Evolutionary conservation across 106 monocot species (phyloP).

Genomic region (Xerophyta viscosa): DNA sequence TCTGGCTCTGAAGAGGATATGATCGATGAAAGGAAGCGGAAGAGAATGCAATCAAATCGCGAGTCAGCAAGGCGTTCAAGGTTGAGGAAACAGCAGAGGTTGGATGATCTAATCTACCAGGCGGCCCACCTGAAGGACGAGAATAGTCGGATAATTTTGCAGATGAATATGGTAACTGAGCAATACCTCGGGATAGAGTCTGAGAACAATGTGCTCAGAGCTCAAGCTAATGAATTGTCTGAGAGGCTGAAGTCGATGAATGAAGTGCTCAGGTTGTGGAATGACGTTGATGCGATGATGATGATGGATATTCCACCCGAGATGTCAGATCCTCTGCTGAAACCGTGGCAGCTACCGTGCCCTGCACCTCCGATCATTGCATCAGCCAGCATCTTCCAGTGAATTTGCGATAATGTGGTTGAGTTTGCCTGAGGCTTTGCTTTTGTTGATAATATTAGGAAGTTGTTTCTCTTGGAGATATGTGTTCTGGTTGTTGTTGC

Average conservation of each 20-base stretch:
- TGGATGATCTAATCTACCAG: constrained; percentile 17
- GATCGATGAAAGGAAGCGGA: constrained; percentile 21
- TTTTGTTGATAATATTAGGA: too few relatives aligned
- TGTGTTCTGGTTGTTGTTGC: too few relatives aligned
- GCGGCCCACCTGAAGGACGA: constrained; percentile 8
- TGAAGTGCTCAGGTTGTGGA: background rate
- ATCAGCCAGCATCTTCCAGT: background rate
- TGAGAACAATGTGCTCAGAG: constrained; percentile 22
- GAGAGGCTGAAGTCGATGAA: constrained; percentile 14
- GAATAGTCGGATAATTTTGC: constrained; percentile 3
- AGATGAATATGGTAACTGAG: constrained; percentile 6
- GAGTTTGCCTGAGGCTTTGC: too few relatives aligned
- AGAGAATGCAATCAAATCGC: constrained; percentile 35
- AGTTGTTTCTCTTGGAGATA: too few relatives aligned
- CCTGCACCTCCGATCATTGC: constrained; percentile 3
- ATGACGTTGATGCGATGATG: constrained; percentile 1
- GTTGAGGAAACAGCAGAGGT: constrained; percentile 29
- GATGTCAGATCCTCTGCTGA: constrained; percentile 4
- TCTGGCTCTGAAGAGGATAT: constrained; percentile 1
- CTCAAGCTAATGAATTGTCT: constrained; percentile 22
- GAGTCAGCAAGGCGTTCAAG: constrained; percentile 36
- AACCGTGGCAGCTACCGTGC: constrained; percentile 10
- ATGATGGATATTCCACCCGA: constrained; percentile 6
- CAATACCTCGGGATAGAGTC: constrained; percentile 11
- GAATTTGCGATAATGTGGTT: background rate